Conservation (phyloP, 192 early-diverging fungal genomes). For the Entomortierella parvispora region DNA sequence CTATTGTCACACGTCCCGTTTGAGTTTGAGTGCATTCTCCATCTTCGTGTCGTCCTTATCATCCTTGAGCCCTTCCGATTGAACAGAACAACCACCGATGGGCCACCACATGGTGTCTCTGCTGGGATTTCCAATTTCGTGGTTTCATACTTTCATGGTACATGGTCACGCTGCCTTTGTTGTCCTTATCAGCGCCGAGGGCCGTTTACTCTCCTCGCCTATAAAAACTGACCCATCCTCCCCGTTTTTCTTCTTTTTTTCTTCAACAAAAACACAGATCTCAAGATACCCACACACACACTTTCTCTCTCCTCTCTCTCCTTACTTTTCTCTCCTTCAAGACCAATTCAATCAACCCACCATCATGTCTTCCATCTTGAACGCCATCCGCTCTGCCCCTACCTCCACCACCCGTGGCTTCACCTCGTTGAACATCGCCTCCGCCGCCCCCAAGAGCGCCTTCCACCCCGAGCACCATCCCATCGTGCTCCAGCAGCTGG, state of each 20-base stretch:
- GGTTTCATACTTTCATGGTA: no score
- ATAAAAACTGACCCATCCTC: neutral
- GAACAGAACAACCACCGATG: no score
- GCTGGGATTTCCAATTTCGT: no score
- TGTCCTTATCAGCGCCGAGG: no score
- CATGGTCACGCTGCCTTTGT: no score
- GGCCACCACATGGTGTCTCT: no score
- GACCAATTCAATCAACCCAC: neutral
- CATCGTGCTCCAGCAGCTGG: slow-evolving; percentile 43
- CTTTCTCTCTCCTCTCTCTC: neutral
- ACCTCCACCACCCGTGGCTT: slow-evolving; percentile 34
- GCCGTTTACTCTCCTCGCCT: no score
- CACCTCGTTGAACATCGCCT: slow-evolving; percentile 27
- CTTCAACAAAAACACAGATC: neutral
- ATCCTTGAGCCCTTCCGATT: no score
- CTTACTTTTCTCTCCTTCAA: neutral
- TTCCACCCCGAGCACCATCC: slow-evolving; percentile 48
- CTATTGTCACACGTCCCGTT: no score
- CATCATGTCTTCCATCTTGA: slow-evolving; percentile 42
- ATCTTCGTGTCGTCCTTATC: no score
- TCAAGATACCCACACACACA: neutral
- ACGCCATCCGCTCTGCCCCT: slow-evolving; percentile 39
- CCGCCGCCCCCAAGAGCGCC: slow-evolving; percentile 23
- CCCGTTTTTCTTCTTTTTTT: neutral
- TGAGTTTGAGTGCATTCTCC: no score